Evolutionary conservation across 2,329 filamentous ascomycete genomes (phyloP), one percentile per base, ranked within the genome.

Genomic region (Samsoniella hepiali): DNA sequence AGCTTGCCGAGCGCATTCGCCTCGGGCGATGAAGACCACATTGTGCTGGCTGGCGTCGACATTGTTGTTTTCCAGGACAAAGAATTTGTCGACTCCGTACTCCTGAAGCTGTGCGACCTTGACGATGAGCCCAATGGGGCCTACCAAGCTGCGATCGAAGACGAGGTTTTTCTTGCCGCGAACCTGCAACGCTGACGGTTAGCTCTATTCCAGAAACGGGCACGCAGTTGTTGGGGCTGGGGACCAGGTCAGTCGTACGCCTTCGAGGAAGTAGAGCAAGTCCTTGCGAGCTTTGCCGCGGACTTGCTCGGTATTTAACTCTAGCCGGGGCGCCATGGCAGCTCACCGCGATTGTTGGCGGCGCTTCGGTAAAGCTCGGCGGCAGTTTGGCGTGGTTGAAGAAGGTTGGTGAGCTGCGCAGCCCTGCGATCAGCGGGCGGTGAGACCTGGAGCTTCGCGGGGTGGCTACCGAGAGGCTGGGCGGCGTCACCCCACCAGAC

Each of bases 151-250:
- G 76, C 90, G 91, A 75, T 98, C 94, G 73, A 99, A 89, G 59
- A 99, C 91, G 66, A 99, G 82, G 73, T 97, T 98, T 84, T 99
- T 99, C 86, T 98, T 99, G 70, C 96, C 96, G 74, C 94, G 91
- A 68, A 98, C 92, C 95, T 99, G 73, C 64, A 51, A 66, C 60
- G 65, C 22, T 63, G 56, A 66, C 42, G 27, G 59, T 60, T 66
- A 63, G 60, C 51, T 58, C 61, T 65, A 58, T 58, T 57, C 49
- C 42, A 66, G 61, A 60, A 44, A 11, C 42, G 11, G 22, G 32
- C 51, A 27, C 13, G 51, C n/a, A 49, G 10, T 36, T 6, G 42
- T 29, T 15, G 17, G 54, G 38, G 13, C 17, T 22, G 36, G 67
- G 63, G 66, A 60, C 49, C 27, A 38, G 62, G 66, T 79, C 65